These are phyloP conservation scores for Diaporthe nobilis DNA, from an alignment of 2,329 filamentous ascomycete genomes.

Conservation along the genomic window DNA sequence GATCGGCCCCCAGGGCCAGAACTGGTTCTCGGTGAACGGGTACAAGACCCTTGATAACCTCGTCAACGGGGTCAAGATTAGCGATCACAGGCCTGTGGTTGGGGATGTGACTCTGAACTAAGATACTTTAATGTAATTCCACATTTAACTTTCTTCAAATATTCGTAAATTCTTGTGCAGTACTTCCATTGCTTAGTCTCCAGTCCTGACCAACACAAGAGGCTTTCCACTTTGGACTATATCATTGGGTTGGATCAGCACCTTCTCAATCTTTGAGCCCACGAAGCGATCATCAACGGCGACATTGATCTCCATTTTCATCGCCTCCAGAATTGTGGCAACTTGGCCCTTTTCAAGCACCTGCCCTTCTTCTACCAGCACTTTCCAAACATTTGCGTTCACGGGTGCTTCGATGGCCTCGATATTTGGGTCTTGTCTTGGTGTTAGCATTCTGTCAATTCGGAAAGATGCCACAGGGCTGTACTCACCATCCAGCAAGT, in stretches of 20 bases:
- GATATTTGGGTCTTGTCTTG: slow-evolving; percentile 41
- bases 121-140: no score
- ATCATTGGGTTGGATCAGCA: slow-evolving; percentile 39
- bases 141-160: background rate
- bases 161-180: background rate
- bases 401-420: slow-evolving; percentile 57
- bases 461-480: no score
- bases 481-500: slow-evolving; percentile 59
- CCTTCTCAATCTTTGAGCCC: slow-evolving; percentile 36
- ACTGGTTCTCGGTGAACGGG: background rate
- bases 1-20: slow-evolving; percentile 49
- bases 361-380: slow-evolving; percentile 59
- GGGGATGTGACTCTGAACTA: slow-evolving; percentile 18
- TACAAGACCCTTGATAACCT: slow-evolving; percentile 47
- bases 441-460: background rate
- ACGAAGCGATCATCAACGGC: slow-evolving; percentile 32
- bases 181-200: background rate
- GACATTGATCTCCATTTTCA: slow-evolving; percentile 70
- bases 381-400: slow-evolving; percentile 69
- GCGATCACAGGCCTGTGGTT: slow-evolving; percentile 31
- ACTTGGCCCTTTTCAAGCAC: slow-evolving; percentile 57
- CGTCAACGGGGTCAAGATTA: slow-evolving; percentile 51
- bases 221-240: slow-evolving; percentile 41
- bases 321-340: slow-evolving; percentile 66
- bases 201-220: slow-evolving; percentile 37